A percentile compares a stretch with the other conserved stretches of the same genome.
Conservation (phyloP, 2,329 filamentous ascomycete species). For the Aspergillus amoenus region DNA sequence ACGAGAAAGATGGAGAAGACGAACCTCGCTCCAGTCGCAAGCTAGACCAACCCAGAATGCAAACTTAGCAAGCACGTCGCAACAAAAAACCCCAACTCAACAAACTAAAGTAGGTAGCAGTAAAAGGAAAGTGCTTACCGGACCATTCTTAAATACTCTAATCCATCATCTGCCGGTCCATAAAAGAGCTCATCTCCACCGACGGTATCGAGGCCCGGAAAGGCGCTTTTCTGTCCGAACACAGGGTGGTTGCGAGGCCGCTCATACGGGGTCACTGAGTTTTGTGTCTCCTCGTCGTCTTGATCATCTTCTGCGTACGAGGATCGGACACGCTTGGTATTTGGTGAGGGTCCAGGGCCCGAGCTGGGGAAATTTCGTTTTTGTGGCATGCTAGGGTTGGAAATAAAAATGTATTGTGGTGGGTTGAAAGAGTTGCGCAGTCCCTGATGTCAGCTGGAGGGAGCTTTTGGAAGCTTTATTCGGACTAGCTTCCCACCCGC, state of each 20-base stretch:
- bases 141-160: constrained; percentile 70
- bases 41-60: constrained; percentile 12
- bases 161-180: constrained; percentile 65
- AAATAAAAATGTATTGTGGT: background rate
- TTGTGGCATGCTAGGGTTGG: constrained; percentile 27
- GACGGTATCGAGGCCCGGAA: constrained; percentile 59
- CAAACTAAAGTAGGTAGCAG: constrained; percentile 15
- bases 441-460: background rate
- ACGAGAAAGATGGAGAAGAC: background rate
- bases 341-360: constrained; percentile 14
- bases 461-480: background rate
- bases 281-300: constrained; percentile 22
- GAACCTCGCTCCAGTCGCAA: constrained; percentile 12
- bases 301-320: constrained; percentile 30
- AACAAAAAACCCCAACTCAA: constrained; percentile 7
- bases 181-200: constrained; percentile 60
- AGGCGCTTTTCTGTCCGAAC: constrained; percentile 71
- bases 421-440: background rate
- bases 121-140: constrained; percentile 55
- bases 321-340: constrained; percentile 32
- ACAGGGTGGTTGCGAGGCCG: constrained; percentile 58
- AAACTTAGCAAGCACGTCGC: constrained; percentile 8
- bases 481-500: background rate
- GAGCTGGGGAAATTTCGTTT: constrained; percentile 32
- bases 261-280: constrained; percentile 25